These are phyloP conservation scores for Fusarium domesticum DNA, from an alignment of 2,329 filamentous ascomycete species.

Conservation along the genomic window DNA sequence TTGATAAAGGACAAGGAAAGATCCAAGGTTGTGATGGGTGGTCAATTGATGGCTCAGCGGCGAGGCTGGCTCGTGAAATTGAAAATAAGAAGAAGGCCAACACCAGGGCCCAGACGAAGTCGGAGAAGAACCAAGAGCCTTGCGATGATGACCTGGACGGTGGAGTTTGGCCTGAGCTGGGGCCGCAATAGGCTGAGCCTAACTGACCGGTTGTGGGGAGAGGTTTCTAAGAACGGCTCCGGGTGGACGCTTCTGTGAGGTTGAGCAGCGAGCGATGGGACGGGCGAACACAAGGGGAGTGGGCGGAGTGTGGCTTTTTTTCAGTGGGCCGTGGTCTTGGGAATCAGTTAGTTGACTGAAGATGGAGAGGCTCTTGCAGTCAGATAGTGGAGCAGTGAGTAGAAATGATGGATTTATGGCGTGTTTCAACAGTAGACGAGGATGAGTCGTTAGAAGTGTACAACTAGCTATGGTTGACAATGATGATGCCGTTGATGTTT, in stretches of 20 bases:
- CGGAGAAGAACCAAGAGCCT: slow-evolving; percentile 20
- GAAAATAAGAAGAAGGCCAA: slow-evolving; percentile 14
- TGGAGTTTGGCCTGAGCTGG: slow-evolving; percentile 30
- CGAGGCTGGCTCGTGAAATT: slow-evolving; percentile 10
- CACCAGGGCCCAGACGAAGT: slow-evolving; percentile 10
- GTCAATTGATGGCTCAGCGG: slow-evolving; percentile 19
- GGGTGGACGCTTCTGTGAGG: not conserved
- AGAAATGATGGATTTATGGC: not conserved
- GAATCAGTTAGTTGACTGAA: not conserved
- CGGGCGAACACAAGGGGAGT: not conserved
- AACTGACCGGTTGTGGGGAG: slow-evolving; percentile 16
- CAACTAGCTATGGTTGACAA: no score
- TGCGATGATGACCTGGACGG: slow-evolving; percentile 22
- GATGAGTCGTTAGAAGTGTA: no score
- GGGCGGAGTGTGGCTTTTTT: slow-evolving; percentile 8
- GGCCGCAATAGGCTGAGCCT: slow-evolving; percentile 26
- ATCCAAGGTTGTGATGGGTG: slow-evolving; percentile 3
- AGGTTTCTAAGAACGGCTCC: not conserved
- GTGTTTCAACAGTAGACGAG: no score
- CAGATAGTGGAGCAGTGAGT: no score
- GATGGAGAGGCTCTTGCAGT: no score
- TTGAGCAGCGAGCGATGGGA: not conserved
- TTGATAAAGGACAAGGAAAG: not conserved
- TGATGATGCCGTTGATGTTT: no score
- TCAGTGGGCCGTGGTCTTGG: not conserved